Base-by-base conservation (phyloP, 106 monocot species). In the Dendrobium catenatum region DNA sequence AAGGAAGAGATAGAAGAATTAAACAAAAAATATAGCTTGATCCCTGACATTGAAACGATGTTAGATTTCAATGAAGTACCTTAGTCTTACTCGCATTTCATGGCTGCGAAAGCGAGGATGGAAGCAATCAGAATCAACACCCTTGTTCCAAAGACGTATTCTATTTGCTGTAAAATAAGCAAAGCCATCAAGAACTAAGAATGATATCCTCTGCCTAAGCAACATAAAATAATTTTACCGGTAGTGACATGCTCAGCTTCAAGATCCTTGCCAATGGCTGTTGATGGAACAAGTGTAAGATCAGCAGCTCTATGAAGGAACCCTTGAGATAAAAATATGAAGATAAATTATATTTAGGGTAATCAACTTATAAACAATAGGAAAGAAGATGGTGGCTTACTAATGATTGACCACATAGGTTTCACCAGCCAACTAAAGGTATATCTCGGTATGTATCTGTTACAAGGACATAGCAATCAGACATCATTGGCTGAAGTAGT, bases 391-490 rank as follows among this genome's bases (percentile, higher is more conserved):
- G 41, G 6, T 9, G 48, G 16, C 88, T 79, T 87, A 98, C 94
- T 93, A 83, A 95, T 95, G 79, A 99, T 73, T 56, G 83, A 42
- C 95, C 98, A 95, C 90, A 93, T 95, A 26, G 95, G 98, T 79
- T 88, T 85, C 76, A 95, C 95, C 85, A 99, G 82, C 98, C 95
- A 99, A 74, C 92, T 99, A 84, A 95, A 95, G 40, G 91, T 99
- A 81, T 99, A 99, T 86, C 95, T 93, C 2, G 98, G 95, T 78
- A 99, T 95, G 61, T 99, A 99, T 79, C 98, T 99, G 95, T 47
- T 27, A 22, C 26, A 68, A 76, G 81, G 55, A 15, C 27, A 79
- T 3, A 27, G 22, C 17, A 66, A 87, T 58, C 47, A 51, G 51
- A 51, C 58, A 72, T 16, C 17, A 72, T 72, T 72, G 33, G 37